A percentile compares a stretch with the other conserved stretches of the same genome.
phyloP scores from a whole-genome alignment of 306 rosid species.

The Phaseolus lunatus region DNA sequence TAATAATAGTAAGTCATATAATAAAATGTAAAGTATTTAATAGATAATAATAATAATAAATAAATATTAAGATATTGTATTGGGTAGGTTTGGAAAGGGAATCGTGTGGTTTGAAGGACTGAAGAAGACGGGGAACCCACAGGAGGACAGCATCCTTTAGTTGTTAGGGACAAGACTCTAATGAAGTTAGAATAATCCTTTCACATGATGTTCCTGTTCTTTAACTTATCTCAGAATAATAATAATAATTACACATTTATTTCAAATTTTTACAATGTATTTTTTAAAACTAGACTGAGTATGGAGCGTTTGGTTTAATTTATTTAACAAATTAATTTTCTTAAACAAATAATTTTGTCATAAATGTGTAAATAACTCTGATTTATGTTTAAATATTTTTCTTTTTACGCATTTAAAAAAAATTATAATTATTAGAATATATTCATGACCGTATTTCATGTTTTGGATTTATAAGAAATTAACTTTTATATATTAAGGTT shows the following conservation, averaged over 20 bases:
- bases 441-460: too few species aligned
- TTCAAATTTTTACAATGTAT: not conserved
- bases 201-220: not conserved
- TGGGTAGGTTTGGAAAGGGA: constrained; percentile 40
- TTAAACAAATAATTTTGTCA: too few species aligned
- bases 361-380: too few species aligned
- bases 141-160: constrained; percentile 28
- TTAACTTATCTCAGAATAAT: not conserved
- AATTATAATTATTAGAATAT: too few species aligned
- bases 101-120: constrained; percentile 16
- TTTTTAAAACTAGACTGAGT: not conserved
- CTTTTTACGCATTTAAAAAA: too few species aligned
- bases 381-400: too few species aligned
- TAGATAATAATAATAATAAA: not conserved
- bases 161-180: not conserved
- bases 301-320: not conserved
- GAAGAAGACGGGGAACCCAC: constrained; percentile 42
- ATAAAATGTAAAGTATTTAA: too few species aligned
- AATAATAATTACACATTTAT: not conserved
- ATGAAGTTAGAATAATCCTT: not conserved
- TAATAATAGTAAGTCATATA: not conserved
- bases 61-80: not conserved
- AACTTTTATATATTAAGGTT: too few species aligned
- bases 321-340: not conserved
- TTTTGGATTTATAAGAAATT: too few species aligned